Percentiles rank a stretch among this genome's conserved stretches.
Conservation (phyloP, 2,329 filamentous ascomycete genomes). For the Arthrinium phaeospermum region DNA sequence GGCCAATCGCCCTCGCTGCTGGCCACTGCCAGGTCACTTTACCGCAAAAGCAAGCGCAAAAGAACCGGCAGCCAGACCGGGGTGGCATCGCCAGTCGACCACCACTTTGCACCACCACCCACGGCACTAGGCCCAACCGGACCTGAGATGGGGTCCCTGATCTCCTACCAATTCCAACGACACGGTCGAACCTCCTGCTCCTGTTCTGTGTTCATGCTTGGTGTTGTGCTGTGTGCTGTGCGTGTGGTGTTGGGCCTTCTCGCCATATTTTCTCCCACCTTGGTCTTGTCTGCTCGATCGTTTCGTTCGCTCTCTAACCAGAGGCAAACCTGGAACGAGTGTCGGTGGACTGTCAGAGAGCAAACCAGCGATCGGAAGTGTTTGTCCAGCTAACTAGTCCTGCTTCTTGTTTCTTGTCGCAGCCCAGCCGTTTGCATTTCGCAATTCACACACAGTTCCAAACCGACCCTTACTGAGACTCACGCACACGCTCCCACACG, state of each 20-base stretch:
- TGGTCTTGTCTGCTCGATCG: background rate
- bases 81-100: background rate
- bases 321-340: background rate
- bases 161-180: slow-evolving; percentile 13
- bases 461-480: background rate
- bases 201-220: background rate
- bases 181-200: slow-evolving; percentile 5
- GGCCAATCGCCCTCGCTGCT: background rate
- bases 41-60: background rate
- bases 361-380: background rate
- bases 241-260: background rate
- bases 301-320: slow-evolving; percentile 13
- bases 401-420: background rate
- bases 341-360: background rate
- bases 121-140: background rate
- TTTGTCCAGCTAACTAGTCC: background rate
- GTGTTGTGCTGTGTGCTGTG: background rate
- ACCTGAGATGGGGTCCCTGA: background rate
- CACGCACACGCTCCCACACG: background rate
- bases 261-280: background rate
- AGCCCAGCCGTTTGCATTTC: background rate
- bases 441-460: background rate
- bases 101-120: background rate
- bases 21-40: background rate
- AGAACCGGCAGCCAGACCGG: background rate